Evolutionary conservation across 306 rosid species (phyloP).

Genomic region (Acacia crassicarpa): DNA sequence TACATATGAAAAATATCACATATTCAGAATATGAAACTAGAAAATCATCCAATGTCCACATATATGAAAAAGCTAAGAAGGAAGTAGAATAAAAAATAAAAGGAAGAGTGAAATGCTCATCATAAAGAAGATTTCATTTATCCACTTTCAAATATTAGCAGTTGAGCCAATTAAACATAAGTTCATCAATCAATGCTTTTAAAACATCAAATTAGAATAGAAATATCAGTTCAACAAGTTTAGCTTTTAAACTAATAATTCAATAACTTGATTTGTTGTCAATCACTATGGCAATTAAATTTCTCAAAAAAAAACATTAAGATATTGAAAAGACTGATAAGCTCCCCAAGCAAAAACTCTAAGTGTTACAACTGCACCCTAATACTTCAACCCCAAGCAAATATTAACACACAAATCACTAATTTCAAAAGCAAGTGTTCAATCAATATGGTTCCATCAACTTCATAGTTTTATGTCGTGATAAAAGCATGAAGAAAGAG

Average conservation of each 20-base stretch:
- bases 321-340: neutral
- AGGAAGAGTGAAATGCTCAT: neutral
- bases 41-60: neutral
- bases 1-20: neutral
- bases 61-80: neutral
- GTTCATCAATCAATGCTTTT: neutral
- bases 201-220: neutral
- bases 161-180: neutral
- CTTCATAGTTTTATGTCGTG: neutral
- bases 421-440: neutral
- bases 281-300: neutral
- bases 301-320: neutral
- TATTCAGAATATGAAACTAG: neutral
- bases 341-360: neutral
- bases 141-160: neutral
- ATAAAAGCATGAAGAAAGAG: neutral
- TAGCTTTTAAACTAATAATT: neutral
- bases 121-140: neutral
- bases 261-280: neutral
- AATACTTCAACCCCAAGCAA: neutral
- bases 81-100: neutral
- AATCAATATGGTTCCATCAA: neutral
- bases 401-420: neutral
- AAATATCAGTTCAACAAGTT: neutral
- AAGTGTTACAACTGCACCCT: neutral